Evolutionary conservation across 2,329 filamentous ascomycete genomes (phyloP).

Genomic region (Byssothecium circinans): DNA sequence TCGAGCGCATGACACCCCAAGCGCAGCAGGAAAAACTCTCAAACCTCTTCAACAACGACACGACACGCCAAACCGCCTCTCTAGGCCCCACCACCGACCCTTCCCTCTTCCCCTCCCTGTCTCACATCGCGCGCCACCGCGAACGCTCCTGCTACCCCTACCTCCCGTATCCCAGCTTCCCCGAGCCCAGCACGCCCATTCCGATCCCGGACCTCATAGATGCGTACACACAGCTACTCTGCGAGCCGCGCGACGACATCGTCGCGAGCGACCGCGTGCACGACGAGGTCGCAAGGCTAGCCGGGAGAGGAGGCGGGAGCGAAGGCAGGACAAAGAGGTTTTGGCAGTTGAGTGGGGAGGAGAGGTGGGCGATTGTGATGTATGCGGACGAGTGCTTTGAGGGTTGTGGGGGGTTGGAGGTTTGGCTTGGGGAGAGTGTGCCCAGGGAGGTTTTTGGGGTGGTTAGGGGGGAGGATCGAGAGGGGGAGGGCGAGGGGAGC

Average conservation of each 20-base stretch:
- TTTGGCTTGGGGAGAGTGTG: slow-evolving; percentile 27
- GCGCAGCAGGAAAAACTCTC: slow-evolving; percentile 15
- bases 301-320: slow-evolving; percentile 1
- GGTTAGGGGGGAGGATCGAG: slow-evolving; percentile 13
- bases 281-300: slow-evolving; percentile 10
- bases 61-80: slow-evolving; percentile 7
- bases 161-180: slow-evolving; percentile 2
- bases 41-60: slow-evolving; percentile 18
- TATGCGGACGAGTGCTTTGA: slow-evolving; percentile 35
- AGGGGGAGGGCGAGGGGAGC: slow-evolving; percentile 13
- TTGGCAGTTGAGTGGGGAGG: slow-evolving; percentile 15
- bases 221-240: slow-evolving; percentile 16
- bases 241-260: slow-evolving; percentile 12
- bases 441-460: slow-evolving; percentile 32
- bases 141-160: slow-evolving; percentile 16
- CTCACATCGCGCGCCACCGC: slow-evolving; percentile 16
- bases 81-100: slow-evolving; percentile 11
- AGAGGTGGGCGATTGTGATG: slow-evolving; percentile 31
- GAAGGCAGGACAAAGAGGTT: slow-evolving; percentile 18
- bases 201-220: slow-evolving; percentile 7
- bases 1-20: slow-evolving; percentile 11
- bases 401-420: slow-evolving; percentile 26
- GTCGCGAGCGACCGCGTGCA: slow-evolving; percentile 7
- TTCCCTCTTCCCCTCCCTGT: slow-evolving; percentile 14
- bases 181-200: not conserved